Evolutionary conservation across 495 filamentous ascomycete genomes (phyloP), one percentile per base, ranked within the genome.

Genomic region (Glutinoglossum americanum): DNA sequence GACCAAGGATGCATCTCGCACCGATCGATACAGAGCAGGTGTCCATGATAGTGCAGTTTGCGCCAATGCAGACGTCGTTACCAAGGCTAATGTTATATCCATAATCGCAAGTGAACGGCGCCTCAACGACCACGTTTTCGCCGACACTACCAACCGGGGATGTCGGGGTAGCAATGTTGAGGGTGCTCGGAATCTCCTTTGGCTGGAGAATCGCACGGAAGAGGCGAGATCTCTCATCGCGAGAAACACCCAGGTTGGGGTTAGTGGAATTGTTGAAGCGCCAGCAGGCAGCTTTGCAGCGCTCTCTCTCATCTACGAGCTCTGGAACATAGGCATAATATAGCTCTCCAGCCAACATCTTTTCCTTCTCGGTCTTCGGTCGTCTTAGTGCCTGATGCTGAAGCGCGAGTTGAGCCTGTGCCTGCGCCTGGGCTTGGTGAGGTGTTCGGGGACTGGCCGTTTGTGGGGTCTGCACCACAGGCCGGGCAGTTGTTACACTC

Each of bases 51-150:
- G 82, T 79, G 65, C 92, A 97, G 62, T 89, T 87, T 51, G 85
- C 77, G 10, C 84, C 85, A 59, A 98, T 89, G 60, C 82, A 77
- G 7, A 92, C 87, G 64, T 92, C 81, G 62, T 89, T 84, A 25
- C 85, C 92, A 60, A 98, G 82, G 39, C 76, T 76, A 62, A 97
- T 84, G 63, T 98, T 96, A 65, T 94, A 95, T 1, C 92, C 92
- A 64, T 96, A 98, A 64, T 95, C 88, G 68, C 92, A 97, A 37
- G 74, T 82, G 66, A 98, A 97, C 13, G 92, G 90, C 1, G 86
- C 81, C 59, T 96, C 88, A 44, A 98, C 85, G 41, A 80, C 75
- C 8, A 85, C 83, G 54, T 85, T 79, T 44, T 82, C 76, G 55
- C 62, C 64, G 9, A 33, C 47, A 23, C 45, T 47, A 8, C 56